These are phyloP conservation scores for Ciborinia camelliae DNA, from an alignment of 2,329 filamentous ascomycete species.

Conservation along the genomic window DNA sequence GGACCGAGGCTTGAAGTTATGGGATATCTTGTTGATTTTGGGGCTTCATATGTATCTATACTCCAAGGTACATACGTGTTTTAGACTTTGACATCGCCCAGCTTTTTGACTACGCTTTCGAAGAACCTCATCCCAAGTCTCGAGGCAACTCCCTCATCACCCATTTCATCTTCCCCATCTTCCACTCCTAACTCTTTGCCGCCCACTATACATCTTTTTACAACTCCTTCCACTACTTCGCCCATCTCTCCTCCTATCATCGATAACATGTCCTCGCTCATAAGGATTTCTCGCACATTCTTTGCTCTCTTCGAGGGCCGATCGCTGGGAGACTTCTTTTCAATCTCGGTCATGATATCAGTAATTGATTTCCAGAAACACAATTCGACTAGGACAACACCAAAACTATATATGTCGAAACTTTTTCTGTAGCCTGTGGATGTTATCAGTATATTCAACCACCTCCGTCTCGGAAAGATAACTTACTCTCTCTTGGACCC, in stretches of 20 bases:
- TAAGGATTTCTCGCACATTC: conserved; percentile 40
- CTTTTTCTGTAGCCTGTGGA: conserved; percentile 38
- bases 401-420: conserved; percentile 52
- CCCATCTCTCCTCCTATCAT: conserved; percentile 43
- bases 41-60: background rate
- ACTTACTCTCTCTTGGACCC: conserved; percentile 21
- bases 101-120: conserved; percentile 45
- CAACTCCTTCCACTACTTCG: conserved; percentile 42
- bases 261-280: conserved; percentile 36
- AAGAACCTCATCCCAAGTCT: conserved; percentile 43
- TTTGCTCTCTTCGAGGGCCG: conserved; percentile 32
- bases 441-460: background rate
- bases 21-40: background rate
- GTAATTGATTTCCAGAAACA: conserved; percentile 52
- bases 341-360: conserved; percentile 39
- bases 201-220: conserved; percentile 41
- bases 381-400: conserved; percentile 51
- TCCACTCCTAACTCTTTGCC: conserved; percentile 39
- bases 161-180: conserved; percentile 42
- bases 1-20: background rate
- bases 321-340: background rate
- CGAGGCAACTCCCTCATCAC: conserved; percentile 40
- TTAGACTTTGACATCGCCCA: conserved; percentile 37
- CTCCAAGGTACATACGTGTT: background rate
- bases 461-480: background rate